Evolutionary conservation across 345 rosid species (phyloP).

Genomic region (Camelina hispida): DNA sequence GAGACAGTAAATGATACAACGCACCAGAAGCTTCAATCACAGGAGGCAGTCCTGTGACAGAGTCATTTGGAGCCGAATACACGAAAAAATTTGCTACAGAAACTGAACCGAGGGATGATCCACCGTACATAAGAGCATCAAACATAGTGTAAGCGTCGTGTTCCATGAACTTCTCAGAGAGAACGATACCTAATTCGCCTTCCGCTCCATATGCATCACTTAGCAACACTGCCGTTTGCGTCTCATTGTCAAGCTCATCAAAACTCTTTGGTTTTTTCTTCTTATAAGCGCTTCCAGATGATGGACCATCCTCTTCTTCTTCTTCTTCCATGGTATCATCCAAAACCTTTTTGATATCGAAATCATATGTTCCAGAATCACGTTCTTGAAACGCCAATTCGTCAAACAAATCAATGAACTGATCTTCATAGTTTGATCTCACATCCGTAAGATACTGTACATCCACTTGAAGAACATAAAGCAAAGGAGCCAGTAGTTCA

Average conservation of each 20-base stretch:
- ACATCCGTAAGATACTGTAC: slow-evolving; percentile 76
- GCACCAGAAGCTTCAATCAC: slow-evolving; percentile 95
- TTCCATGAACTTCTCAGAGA: slow-evolving; percentile 96
- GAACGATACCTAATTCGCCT: slow-evolving; percentile 89
- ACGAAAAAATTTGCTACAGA: slow-evolving; percentile 81
- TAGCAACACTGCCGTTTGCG: slow-evolving; percentile 62
- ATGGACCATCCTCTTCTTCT: slow-evolving; percentile 52
- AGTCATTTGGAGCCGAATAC: slow-evolving; percentile 58
- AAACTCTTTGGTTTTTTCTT: slow-evolving; percentile 61
- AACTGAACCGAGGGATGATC: slow-evolving; percentile 60
- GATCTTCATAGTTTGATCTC: slow-evolving; percentile 77
- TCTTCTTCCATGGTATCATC: slow-evolving; percentile 76
- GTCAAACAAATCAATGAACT: slow-evolving; percentile 86
- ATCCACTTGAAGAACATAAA: slow-evolving; percentile 94
- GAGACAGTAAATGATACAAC: slow-evolving; percentile 74
- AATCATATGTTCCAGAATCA: slow-evolving; percentile 64
- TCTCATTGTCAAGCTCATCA: slow-evolving; percentile 79
- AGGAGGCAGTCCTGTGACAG: slow-evolving; percentile 70
- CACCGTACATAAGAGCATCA: slow-evolving; percentile 87
- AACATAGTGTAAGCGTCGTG: slow-evolving; percentile 97
- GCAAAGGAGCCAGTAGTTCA: slow-evolving; percentile 93
- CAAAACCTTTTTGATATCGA: slow-evolving; percentile 69
- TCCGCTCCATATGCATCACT: slow-evolving; percentile 96
- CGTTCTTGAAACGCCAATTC: slow-evolving; percentile 75
- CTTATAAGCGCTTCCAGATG: slow-evolving; percentile 53